phyloP scores from a whole-genome alignment of 2,329 filamentous ascomycete species.

The Fusarium mundagurra region DNA sequence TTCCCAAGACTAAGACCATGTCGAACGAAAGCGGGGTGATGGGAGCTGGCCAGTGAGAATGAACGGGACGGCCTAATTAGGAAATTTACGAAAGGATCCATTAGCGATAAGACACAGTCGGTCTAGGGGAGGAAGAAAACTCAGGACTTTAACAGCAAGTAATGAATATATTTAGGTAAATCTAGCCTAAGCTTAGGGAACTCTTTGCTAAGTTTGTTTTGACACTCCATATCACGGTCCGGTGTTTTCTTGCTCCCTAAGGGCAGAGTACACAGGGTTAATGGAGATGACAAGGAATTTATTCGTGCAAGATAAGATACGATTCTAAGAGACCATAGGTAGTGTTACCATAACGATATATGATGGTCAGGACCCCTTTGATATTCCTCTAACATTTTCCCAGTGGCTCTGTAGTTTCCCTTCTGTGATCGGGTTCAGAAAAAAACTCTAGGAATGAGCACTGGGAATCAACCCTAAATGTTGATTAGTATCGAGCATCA shows the following conservation, averaged over 20 bases:
- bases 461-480: background rate
- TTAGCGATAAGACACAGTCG: background rate
- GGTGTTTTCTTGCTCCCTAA: background rate
- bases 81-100: conserved; percentile 32
- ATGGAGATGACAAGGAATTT: background rate
- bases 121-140: background rate
- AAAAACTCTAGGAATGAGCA: background rate
- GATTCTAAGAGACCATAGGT: background rate
- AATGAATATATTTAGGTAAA: background rate
- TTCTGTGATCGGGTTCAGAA: background rate
- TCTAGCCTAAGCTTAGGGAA: background rate
- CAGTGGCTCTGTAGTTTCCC: background rate
- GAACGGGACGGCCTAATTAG: conserved; percentile 43
- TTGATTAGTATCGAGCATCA: background rate
- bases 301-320: background rate
- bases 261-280: background rate
- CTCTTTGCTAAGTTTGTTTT: background rate
- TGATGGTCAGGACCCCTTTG: background rate
- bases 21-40: conserved; percentile 31
- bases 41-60: conserved; percentile 44
- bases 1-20: background rate
- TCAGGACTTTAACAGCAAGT: background rate
- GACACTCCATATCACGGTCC: background rate
- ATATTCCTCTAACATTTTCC: background rate
- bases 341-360: background rate